phyloP scores from a whole-genome alignment of 106 monocot genomes.

The Apostasia ramifera region DNA sequence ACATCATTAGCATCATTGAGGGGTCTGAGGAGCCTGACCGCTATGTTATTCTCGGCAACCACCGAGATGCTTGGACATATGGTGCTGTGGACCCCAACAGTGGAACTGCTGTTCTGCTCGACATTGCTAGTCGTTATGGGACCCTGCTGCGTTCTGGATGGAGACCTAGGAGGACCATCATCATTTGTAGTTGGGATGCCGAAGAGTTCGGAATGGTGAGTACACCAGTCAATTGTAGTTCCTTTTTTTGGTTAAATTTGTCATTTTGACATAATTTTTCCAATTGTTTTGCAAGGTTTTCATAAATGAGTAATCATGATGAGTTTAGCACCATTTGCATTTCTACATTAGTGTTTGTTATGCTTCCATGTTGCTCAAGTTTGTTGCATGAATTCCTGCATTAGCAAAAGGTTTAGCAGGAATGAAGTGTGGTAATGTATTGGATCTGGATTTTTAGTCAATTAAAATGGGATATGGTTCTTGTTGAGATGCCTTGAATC shows the following conservation, averaged over 20 bases:
- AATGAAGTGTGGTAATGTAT: no score
- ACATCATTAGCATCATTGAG: slow-evolving; percentile 63
- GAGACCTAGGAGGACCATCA: slow-evolving; percentile 79
- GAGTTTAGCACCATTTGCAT: not conserved
- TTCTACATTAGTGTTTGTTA: not conserved
- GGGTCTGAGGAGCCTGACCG: slow-evolving; percentile 83
- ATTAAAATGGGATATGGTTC: no score
- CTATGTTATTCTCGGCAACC: slow-evolving; percentile 84
- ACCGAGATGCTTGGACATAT: slow-evolving; percentile 98
- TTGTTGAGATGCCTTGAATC: no score
- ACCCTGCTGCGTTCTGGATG: slow-evolving; percentile 58
- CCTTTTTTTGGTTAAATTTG: no score
- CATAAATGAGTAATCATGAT: no score
- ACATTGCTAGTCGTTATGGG: slow-evolving; percentile 51
- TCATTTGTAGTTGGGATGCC: slow-evolving; percentile 96
- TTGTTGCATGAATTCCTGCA: no score
- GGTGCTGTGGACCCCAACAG: slow-evolving; percentile 98
- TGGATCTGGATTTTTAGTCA: no score
- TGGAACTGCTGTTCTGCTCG: slow-evolving; percentile 84
- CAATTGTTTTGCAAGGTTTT: no score
- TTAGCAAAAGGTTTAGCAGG: no score
- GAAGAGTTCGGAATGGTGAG: slow-evolving; percentile 96
- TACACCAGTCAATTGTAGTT: not conserved
- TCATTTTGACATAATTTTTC: no score
- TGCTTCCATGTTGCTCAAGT: not conserved